A percentile compares a stretch with the other conserved stretches of the same genome.
Conservation (phyloP, 345 rosid species). For the Xanthoceras sorbifolium region DNA sequence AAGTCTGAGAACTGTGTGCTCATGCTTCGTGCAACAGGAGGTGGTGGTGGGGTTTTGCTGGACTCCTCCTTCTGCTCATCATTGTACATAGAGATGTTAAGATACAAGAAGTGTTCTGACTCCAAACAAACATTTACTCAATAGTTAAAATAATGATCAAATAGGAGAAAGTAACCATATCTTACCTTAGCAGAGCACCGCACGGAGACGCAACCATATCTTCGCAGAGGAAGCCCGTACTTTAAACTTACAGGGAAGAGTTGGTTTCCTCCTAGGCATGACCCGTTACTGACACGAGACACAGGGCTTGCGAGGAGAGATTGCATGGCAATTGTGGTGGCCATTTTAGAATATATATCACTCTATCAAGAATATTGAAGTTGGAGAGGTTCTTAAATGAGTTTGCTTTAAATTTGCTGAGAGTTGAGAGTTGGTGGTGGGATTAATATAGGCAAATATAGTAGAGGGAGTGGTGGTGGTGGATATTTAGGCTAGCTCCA, state of each 20-base stretch:
- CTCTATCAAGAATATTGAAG: too few relatives aligned
- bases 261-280: constrained; percentile 7
- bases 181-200: constrained; percentile 52
- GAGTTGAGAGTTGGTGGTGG: not conserved
- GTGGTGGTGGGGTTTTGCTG: not conserved
- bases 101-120: too few relatives aligned
- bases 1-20: constrained; percentile 62
- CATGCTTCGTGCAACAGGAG: constrained; percentile 30
- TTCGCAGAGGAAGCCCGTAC: constrained; percentile 24
- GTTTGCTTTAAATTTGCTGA: not conserved
- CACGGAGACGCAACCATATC: constrained; percentile 31
- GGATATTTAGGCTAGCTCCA: constrained; percentile 41
- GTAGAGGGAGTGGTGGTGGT: not conserved
- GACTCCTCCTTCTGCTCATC: not conserved
- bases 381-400: too few relatives aligned
- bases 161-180: not conserved
- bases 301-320: constrained; percentile 42
- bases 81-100: not conserved
- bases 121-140: not conserved
- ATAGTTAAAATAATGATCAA: too few relatives aligned
- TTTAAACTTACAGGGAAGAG: constrained; percentile 24
- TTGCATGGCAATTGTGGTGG: constrained; percentile 43
- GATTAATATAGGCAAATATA: not conserved
- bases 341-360: constrained; percentile 33
- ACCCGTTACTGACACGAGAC: not conserved